Base-by-base conservation (phyloP, 129 eudicot species). In the Cynara cardunculus region DNA sequence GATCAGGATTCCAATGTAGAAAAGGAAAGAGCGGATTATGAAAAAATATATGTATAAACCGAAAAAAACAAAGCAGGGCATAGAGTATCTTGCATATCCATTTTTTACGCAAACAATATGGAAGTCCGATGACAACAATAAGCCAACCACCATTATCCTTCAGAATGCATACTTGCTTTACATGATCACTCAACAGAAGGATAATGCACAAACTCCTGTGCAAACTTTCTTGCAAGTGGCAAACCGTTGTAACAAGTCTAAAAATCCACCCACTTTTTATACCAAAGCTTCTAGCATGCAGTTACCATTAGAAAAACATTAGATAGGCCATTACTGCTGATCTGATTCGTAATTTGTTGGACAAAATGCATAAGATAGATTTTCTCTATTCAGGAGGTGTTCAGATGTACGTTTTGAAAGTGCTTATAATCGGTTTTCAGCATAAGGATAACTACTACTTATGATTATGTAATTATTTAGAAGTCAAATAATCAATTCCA, bases 1-100 rank as follows among this genome's bases (percentile, higher is more conserved):
- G n/a, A 67, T 59, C 81, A 34, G 28, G 25, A 27, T 83, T 70
- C 73, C 62, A 14, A 70, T 27, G 53, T 70, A 77, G 49, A 74
- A 70, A 24, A 61, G 16, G 2, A 74, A 26, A 12, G 25, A 74
- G 62, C n/a, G 26, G 11, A 25, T 37, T 67, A 77, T 9, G 67
- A 64, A 25, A 79, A n/a, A n/a, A 72, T 6, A 80, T 22, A 7
- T 31, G 8, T 4, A 37, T 24, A 67, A 6, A n/a, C 32, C 18
- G 18, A 62, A 35, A 56, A 59, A 13, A 34, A 9, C 7, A 18
- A 80, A 31, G 35, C 4, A 71, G 1, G 28, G 19, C 64, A 25
- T 72, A 25, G n/a, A 18, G 19, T 25, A 61, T 59, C 78, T 0
- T 26, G 30, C 66, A 71, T 35, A 25, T 35, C 66, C 73, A 22